phyloP scores from a whole-genome alignment of 352 stramenopile species.

The Phytophthora hibernalis region DNA sequence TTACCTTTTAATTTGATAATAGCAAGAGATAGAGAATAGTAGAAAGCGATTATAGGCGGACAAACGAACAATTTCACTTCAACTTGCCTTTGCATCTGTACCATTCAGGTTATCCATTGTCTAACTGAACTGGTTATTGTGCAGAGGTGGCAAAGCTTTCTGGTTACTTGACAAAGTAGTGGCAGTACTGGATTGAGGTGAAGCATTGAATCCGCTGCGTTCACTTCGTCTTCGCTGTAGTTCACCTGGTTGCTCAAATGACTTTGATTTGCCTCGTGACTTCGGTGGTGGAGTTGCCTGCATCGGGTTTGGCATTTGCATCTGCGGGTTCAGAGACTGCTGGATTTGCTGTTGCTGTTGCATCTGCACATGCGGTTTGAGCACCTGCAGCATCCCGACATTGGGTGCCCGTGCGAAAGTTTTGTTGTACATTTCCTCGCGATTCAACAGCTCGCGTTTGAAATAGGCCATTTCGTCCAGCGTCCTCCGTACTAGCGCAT shows the following conservation, averaged over 20 bases:
- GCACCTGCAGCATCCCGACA: slow-evolving; percentile 90
- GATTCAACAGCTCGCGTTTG: slow-evolving; percentile 93
- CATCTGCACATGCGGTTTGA: slow-evolving; percentile 73
- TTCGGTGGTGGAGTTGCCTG: slow-evolving; percentile 29
- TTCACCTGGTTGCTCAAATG: slow-evolving; percentile 29
- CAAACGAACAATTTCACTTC: too few species aligned
- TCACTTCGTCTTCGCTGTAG: slow-evolving; percentile 61
- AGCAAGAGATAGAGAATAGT: too few species aligned
- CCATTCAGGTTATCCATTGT: background rate
- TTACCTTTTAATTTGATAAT: too few species aligned
- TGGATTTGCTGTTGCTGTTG: slow-evolving; percentile 48
- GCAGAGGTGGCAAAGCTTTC: slow-evolving; percentile 59
- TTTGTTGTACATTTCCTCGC: slow-evolving; percentile 95
- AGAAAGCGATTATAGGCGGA: too few species aligned
- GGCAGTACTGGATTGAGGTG: slow-evolving; percentile 7
- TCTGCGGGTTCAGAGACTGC: slow-evolving; percentile 18
- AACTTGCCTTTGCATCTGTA: background rate
- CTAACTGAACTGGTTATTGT: slow-evolving; percentile 59
- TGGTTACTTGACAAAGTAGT: slow-evolving; percentile 23
- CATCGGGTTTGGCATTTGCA: slow-evolving; percentile 23
- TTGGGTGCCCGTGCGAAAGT: slow-evolving; percentile 88
- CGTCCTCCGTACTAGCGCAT: slow-evolving; percentile 69
- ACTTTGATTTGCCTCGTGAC: slow-evolving; percentile 52
- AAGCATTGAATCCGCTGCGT: slow-evolving; percentile 30
- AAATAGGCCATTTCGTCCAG: slow-evolving; percentile 94